phyloP scores from a whole-genome alignment of 73 alveolate species.

The Tetrahymena thermophila region DNA sequence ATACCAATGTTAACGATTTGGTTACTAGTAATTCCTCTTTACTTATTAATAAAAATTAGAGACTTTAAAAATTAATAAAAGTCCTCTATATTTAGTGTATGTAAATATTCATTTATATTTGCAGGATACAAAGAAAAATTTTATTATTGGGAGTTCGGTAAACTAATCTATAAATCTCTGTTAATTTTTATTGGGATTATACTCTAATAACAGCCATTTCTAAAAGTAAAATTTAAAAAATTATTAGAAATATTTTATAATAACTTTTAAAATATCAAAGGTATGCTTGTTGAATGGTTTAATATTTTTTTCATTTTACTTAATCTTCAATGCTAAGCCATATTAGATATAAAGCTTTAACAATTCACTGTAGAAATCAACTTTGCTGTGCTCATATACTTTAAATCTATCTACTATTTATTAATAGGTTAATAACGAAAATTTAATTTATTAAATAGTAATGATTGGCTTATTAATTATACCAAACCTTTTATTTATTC shows the following conservation, averaged over 20 bases:
- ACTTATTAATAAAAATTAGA: neutral
- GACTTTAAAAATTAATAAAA: neutral
- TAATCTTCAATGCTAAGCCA: neutral
- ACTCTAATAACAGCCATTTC: too few relatives aligned
- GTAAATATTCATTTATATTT: neutral
- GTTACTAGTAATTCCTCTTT: neutral
- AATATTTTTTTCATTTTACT: too few relatives aligned
- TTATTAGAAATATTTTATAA: too few relatives aligned
- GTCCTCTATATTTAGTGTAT: neutral
- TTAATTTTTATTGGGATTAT: too few relatives aligned
- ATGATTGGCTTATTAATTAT: neutral
- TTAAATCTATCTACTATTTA: neutral
- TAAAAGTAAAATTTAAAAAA: neutral
- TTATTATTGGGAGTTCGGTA: neutral
- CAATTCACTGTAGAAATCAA: neutral
- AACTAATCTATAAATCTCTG: neutral
- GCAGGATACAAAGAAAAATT: neutral
- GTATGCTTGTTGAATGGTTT: neutral
- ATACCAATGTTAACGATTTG: neutral
- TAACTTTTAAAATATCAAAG: neutral
- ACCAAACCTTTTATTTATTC: neutral
- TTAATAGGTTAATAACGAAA: neutral
- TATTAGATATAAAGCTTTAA: neutral
- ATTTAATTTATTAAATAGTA: too few relatives aligned
- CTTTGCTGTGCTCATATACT: neutral